A percentile compares a stretch with the other conserved stretches of the same genome.
phyloP scores from a whole-genome alignment of 2,329 filamentous ascomycete species.

The Nemania serpens region DNA sequence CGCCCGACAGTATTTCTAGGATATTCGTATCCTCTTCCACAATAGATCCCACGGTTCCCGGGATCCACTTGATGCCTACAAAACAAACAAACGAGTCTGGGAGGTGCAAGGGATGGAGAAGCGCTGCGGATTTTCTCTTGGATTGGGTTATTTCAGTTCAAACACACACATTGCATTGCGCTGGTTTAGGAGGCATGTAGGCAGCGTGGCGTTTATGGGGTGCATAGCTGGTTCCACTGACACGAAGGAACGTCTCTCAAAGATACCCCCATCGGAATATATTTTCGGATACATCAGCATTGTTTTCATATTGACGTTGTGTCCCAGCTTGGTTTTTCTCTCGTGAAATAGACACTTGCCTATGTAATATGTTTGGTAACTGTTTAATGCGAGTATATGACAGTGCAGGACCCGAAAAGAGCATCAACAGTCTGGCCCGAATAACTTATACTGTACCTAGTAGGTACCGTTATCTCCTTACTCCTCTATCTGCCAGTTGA shows the following conservation, averaged over 20 bases:
- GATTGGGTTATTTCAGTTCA: not conserved
- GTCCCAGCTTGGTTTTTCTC: too few relatives aligned
- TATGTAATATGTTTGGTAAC: too few relatives aligned
- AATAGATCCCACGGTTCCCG: not conserved
- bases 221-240: constrained; percentile 9
- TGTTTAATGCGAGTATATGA: too few relatives aligned
- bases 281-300: not conserved
- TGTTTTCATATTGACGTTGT: not conserved
- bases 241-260: constrained; percentile 7
- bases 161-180: constrained; percentile 1
- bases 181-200: constrained; percentile 9
- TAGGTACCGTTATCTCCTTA: not conserved
- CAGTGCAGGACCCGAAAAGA: too few relatives aligned
- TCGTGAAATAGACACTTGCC: too few relatives aligned
- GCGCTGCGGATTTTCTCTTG: not conserved
- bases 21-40: not conserved
- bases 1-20: not conserved
- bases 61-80: not conserved
- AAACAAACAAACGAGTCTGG: not conserved
- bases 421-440: too few relatives aligned
- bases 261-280: constrained; percentile 27
- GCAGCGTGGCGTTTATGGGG: constrained; percentile 17
- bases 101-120: not conserved
- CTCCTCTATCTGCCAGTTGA: not conserved
- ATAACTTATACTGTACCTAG: too few relatives aligned